Base-by-base conservation (phyloP, 306 rosid species). In the Bauhinia variegata region DNA sequence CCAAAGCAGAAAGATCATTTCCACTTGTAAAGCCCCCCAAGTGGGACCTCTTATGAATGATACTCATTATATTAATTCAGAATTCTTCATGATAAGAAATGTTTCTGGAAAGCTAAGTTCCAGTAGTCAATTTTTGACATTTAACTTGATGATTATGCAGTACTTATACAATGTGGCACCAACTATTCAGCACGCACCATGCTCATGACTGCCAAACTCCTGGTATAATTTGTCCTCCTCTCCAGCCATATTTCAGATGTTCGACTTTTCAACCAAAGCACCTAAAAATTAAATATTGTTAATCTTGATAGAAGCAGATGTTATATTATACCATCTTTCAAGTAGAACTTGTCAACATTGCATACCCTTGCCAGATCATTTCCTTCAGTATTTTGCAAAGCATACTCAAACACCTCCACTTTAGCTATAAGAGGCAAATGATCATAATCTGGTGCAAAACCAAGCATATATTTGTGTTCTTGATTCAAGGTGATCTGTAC, bases 171-270 rank as follows among this genome's bases (percentile, higher is more conserved):
- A 28, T 4, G 43, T 59, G 31, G 50, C 49, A 49, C 63, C 34
- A 52, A 61, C 13, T 4, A 10, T 8, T 43, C 17, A 59, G 69
- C 57, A 76, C 82, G 42, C 54, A 93, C 98, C 98, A 93, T 93
- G 83, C 98, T 93, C 98, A 93, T 93, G 83, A 90, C 98, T 65
- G 98, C 98, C 83, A 93, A 85, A 82, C 98, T 93, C 77, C 97
- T 85, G 2, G 98, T 93, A 65, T 93, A 93, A 76, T 93, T 93
- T 59, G 98, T 93, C 73, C 98, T 89, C 81, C 98, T 93, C 85
- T 89, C 98, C 19, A 93, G 82, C 98, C 98, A 93, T 73, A 93
- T 74, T 80, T 93, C 98, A 14, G 98, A 93, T 46, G 98, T 89
- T 38, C 97, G 91, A 82, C 98, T 93, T 84, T 93, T 93, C 86